Conservation (phyloP, 2,329 filamentous ascomycete genomes). For the Thermochaetoides dissita region DNA sequence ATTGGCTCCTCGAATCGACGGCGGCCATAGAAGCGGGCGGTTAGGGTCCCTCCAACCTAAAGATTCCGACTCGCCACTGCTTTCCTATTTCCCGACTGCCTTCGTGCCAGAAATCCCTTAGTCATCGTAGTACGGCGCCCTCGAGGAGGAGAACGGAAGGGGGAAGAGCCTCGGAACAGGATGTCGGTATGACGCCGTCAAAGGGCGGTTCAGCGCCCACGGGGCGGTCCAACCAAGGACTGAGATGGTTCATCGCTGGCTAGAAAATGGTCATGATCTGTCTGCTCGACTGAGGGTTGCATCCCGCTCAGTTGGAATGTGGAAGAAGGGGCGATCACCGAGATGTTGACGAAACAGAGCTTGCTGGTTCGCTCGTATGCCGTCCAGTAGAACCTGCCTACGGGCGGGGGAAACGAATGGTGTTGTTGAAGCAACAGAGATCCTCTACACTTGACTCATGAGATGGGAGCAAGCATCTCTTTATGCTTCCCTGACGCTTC, state of each 20-base stretch:
- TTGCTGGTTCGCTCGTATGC: too few species aligned
- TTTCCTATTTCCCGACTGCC: conserved; percentile 1
- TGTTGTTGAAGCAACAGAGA: too few species aligned
- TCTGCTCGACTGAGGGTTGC: conserved; percentile 5
- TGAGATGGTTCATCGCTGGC: not conserved
- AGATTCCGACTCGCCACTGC: conserved; percentile 3
- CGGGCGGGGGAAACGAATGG: too few species aligned
- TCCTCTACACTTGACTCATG: too few species aligned
- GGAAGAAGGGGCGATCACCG: conserved; percentile 4
- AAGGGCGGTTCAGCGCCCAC: not conserved
- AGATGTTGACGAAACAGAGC: too few species aligned
- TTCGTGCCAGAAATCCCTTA: not conserved
- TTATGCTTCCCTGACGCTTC: too few species aligned
- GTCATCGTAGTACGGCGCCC: too few species aligned
- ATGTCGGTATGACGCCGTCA: conserved; percentile 4
- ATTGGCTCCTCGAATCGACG: conserved; percentile 2
- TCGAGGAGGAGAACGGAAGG: not conserved
- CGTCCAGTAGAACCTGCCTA: too few species aligned
- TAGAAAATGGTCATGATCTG: not conserved
- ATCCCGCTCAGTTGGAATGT: conserved; percentile 9
- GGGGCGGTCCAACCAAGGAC: not conserved
- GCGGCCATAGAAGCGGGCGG: too few species aligned
- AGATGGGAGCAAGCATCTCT: too few species aligned
- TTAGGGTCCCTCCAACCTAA: not conserved
- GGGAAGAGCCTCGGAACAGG: conserved; percentile 4